Percentiles rank a stretch among this genome's conserved stretches.
phyloP scores from a whole-genome alignment of 371 early-diverging fungal species.

The Blastocladiella emersonii region DNA sequence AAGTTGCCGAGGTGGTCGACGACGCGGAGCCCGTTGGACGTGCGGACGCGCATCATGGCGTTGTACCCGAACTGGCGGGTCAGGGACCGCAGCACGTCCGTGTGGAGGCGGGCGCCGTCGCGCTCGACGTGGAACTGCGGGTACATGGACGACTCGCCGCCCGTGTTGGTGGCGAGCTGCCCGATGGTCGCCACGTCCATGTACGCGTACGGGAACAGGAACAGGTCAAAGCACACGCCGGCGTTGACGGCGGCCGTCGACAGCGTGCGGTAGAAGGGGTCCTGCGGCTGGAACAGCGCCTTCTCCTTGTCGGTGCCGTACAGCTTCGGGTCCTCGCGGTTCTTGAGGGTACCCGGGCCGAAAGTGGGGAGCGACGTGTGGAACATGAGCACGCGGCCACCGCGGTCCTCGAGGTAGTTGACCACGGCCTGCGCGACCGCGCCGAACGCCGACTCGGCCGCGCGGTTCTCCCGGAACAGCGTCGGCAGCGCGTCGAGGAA shows the following conservation, averaged over 20 bases:
- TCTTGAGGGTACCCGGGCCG: constrained; percentile 74
- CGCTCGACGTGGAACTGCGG: constrained; percentile 51
- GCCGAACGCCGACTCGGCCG: constrained; percentile 61
- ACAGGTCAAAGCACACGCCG: constrained; percentile 76
- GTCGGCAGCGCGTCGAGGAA: constrained; percentile 66
- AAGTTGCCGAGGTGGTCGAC: constrained; percentile 86
- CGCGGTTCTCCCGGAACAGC: constrained; percentile 62
- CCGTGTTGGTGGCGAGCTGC: constrained; percentile 58
- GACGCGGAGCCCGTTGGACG: constrained; percentile 73
- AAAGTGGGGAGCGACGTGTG: constrained; percentile 67
- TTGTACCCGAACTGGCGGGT: constrained; percentile 74
- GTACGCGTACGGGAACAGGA: constrained; percentile 71
- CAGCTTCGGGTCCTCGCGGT: constrained; percentile 72
- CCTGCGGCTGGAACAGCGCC: constrained; percentile 67
- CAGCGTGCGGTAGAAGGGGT: constrained; percentile 64
- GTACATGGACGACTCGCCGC: constrained; percentile 74
- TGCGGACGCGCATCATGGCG: constrained; percentile 74
- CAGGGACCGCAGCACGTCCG: constrained; percentile 53
- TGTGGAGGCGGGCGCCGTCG: constrained; percentile 49
- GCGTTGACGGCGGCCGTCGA: constrained; percentile 58
- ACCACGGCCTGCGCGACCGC: constrained; percentile 66
- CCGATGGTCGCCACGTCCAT: constrained; percentile 76
- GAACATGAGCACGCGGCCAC: constrained; percentile 75
- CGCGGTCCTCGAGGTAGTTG: constrained; percentile 55
- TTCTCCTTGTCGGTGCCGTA: constrained; percentile 83